Percentiles rank a stretch among this genome's conserved stretches.
These are phyloP conservation scores for Scenedesmus sp. DNA, from an alignment of 163 green algal species.

Conservation along the genomic window DNA sequence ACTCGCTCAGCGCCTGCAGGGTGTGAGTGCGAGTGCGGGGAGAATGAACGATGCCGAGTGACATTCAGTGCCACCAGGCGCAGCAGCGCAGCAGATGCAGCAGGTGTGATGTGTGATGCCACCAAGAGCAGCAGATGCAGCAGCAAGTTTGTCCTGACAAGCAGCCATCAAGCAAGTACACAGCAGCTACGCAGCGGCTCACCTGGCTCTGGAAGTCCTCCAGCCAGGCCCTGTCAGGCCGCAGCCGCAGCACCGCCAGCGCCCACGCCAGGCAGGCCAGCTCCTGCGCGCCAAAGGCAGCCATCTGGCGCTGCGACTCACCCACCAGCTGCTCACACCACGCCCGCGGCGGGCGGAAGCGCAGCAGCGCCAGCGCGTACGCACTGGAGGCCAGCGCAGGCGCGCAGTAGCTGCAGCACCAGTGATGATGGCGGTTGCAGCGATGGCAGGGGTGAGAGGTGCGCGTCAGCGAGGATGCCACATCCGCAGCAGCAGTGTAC, in stretches of 20 bases:
- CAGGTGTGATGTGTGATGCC: not conserved
- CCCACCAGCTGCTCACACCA: constrained; percentile 21
- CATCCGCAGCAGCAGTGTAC: no score
- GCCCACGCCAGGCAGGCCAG: constrained; percentile 43
- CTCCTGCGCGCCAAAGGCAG: constrained; percentile 47
- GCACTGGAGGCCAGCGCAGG: constrained; percentile 36
- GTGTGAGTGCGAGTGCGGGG: not conserved
- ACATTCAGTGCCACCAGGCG: not conserved
- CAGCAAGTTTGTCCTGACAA: not conserved
- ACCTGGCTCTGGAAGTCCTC: constrained; percentile 35
- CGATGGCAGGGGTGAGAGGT: no score
- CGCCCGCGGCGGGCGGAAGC: not conserved
- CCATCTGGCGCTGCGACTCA: constrained; percentile 38
- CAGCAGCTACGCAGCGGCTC: not conserved
- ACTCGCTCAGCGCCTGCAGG: constrained; percentile 31
- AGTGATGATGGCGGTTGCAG: not conserved
- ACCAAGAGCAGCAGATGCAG: not conserved
- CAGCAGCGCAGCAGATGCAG: not conserved
- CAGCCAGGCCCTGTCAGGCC: constrained; percentile 30
- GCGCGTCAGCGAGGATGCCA: no score
- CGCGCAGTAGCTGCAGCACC: constrained; percentile 46
- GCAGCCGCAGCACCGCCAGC: constrained; percentile 38
- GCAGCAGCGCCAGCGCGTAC: constrained; percentile 42
- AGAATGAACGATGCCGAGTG: not conserved
- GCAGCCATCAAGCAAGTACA: not conserved